Conservation (phyloP, 306 rosid genomes). For the barrel medic (Medicago truncatula) region MtrunA17r5.0-ANR NC_053048.1:46252001-46252500, state of each 20-base stretch:
- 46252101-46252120: not conserved
- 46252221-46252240: not conserved
- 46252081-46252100: conserved; percentile 23
- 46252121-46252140: not conserved
- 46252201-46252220: not conserved
- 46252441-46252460: conserved; percentile 66
- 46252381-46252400: conserved; percentile 48
- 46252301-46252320: conserved; percentile 81
- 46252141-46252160: not conserved
- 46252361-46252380: conserved; percentile 63
- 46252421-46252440: conserved; percentile 55
- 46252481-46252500: conserved; percentile 44
- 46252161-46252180: not conserved
- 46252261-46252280: conserved; percentile 74
- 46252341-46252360: conserved; percentile 59
- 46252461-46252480: conserved; percentile 47
- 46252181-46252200: not conserved
- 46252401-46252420: conserved; percentile 41
- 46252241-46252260: not conserved
- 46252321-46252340: conserved; percentile 71
- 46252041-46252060: conserved; percentile 44
- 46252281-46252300: conserved; percentile 84
- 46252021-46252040: conserved; percentile 57
- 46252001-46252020: conserved; percentile 82
- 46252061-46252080: not conserved